Base-by-base conservation (phyloP, 129 eudicot species). In the Chrysanthemum lavandulifolium region DNA sequence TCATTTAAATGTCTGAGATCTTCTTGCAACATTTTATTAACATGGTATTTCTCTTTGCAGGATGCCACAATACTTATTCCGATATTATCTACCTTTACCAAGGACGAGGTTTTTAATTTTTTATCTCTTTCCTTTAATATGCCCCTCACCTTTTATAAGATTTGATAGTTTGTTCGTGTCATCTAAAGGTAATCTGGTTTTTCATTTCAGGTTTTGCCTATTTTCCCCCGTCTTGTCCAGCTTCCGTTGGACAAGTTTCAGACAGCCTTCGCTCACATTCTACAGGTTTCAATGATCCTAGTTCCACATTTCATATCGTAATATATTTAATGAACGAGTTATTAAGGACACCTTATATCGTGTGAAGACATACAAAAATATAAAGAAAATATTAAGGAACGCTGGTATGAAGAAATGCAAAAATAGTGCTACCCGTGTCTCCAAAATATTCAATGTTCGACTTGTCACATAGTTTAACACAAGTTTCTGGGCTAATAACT, bases 61-160 rank as follows among this genome's bases (percentile, higher is more conserved):
- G 97, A 95, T 88, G 96, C 97, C 57, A 31, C 89, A 29, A 95
- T 95, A 72, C 94, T 95, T 72, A 85, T 95, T 73, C 99, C 99
- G 60, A 27, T 95, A 73, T 61, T 95, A 67, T 82, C 96, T 8
- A 81, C 96, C 29, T 85, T 90, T 66, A 79, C 99, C 73, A 95
- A 86, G 78, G 72, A 82, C 4, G 99, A 95, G 97, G 99, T 94
- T 57, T 49, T 10, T 29, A 3, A 3, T 61, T 23, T 36, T 40
- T 40, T 40, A 40, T 40, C 19, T 51, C 36, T 57, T 79, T 68
- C 49, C 47, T 74, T 18, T 57, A 31, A 68, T 10, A 4, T 76
- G 29, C 12, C 25, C 47, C 23, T 43, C 11, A 27, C 19, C 21
- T 16, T 16, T 15, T 16, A 4, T 57, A 5, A n/a, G 10, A 57